Percentiles rank a stretch among this genome's conserved stretches.
These are phyloP conservation scores for Myriosclerotinia curreyana DNA, from an alignment of 2,329 filamentous ascomycete species.

Conservation along the genomic window DNA sequence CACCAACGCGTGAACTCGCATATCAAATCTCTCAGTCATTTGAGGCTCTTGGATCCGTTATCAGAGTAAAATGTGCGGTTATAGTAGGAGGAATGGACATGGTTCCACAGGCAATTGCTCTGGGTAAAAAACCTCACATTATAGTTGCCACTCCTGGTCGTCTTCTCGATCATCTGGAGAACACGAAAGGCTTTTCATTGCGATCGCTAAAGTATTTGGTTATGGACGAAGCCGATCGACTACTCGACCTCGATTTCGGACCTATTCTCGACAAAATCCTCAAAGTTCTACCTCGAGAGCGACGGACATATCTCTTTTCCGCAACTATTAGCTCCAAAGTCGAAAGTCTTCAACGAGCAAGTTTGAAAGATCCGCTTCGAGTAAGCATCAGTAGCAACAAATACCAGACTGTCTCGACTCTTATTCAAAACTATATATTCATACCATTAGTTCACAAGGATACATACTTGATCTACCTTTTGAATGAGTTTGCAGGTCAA, in stretches of 20 bases:
- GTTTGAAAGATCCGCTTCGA: conserved; percentile 76
- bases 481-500: conserved; percentile 85
- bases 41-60: conserved; percentile 81
- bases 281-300: conserved; percentile 76
- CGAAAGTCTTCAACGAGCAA: conserved; percentile 86
- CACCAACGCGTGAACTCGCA: conserved; percentile 89
- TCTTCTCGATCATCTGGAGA: conserved; percentile 87
- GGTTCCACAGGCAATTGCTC: conserved; percentile 83
- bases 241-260: conserved; percentile 92
- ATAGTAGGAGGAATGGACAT: conserved; percentile 95
- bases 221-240: conserved; percentile 89
- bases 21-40: conserved; percentile 87
- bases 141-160: conserved; percentile 89
- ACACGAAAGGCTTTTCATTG: conserved; percentile 92
- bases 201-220: conserved; percentile 81
- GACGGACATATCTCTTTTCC: conserved; percentile 84
- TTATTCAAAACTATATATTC: conserved; percentile 84
- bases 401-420: conserved; percentile 86
- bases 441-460: conserved; percentile 87
- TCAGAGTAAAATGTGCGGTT: conserved; percentile 80
- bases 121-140: conserved; percentile 95
- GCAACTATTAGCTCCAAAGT: conserved; percentile 94
- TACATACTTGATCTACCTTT: conserved; percentile 78
- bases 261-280: conserved; percentile 90
- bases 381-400: conserved; percentile 79